Conservation (phyloP, 2,329 filamentous ascomycete genomes). For the Trichoderma koningii region DNA sequence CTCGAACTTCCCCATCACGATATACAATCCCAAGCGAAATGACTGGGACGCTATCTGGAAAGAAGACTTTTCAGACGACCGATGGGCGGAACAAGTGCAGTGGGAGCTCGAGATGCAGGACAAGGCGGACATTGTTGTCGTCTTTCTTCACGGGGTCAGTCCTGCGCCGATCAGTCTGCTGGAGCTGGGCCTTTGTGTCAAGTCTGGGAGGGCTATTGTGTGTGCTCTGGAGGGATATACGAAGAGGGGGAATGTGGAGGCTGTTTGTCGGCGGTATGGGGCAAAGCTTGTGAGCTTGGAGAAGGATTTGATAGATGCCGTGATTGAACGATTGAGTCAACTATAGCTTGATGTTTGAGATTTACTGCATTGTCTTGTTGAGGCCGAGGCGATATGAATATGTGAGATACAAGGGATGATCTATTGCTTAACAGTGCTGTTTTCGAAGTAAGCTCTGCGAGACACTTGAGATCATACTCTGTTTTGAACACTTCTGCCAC, state of each 20-base stretch:
- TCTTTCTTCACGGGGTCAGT: constrained; percentile 58
- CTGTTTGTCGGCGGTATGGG: constrained; percentile 54
- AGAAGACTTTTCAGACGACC: constrained; percentile 50
- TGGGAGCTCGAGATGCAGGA: constrained; percentile 65
- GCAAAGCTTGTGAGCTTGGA: constrained; percentile 49
- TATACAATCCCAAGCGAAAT: constrained; percentile 58
- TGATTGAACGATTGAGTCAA: constrained; percentile 36
- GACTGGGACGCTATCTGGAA: constrained; percentile 59
- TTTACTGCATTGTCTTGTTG: too few relatives aligned
- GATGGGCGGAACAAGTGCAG: constrained; percentile 56
- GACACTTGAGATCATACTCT: too few relatives aligned
- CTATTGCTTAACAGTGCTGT: too few relatives aligned
- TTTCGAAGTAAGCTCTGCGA: too few relatives aligned
- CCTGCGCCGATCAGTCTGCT: constrained; percentile 60
- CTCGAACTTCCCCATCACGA: constrained; percentile 49
- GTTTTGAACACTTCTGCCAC: too few relatives aligned
- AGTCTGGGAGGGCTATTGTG: constrained; percentile 51
- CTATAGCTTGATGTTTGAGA: neutral
- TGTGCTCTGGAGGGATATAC: constrained; percentile 54
- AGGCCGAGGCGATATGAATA: too few relatives aligned
- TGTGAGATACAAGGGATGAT: too few relatives aligned
- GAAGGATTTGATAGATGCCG: constrained; percentile 43
- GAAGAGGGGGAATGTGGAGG: constrained; percentile 63
- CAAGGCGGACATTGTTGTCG: constrained; percentile 53
- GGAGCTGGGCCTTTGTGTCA: constrained; percentile 59